phyloP scores from a whole-genome alignment of 2,329 filamentous ascomycete genomes.

The Daldinia sp. region DNA sequence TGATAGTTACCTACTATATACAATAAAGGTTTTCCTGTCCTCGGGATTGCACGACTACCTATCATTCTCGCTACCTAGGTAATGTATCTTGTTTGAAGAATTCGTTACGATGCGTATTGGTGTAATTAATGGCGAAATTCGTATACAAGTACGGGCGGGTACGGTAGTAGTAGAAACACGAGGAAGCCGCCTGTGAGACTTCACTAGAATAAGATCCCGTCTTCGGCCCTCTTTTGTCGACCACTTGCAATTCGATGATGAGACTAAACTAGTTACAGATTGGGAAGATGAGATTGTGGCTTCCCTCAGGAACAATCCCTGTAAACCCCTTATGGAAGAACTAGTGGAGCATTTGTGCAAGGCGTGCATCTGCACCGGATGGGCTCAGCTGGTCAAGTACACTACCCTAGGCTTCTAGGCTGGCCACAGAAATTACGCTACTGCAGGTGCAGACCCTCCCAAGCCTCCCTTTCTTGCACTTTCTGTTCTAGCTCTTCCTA shows the following conservation, averaged over 20 bases:
- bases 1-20: background rate
- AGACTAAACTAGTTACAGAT: slow-evolving; percentile 42
- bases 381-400: background rate
- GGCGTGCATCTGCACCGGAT: slow-evolving; percentile 16
- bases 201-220: slow-evolving; percentile 22
- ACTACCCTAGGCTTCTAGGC: background rate
- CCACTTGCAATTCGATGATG: slow-evolving; percentile 30
- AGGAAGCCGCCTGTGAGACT: slow-evolving; percentile 15
- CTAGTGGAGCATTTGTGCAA: slow-evolving; percentile 14
- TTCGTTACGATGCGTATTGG: background rate
- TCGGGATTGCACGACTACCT: background rate
- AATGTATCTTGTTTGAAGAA: background rate
- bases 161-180: slow-evolving; percentile 25
- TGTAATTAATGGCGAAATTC: slow-evolving; percentile 24
- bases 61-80: background rate
- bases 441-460: slow-evolving; percentile 40
- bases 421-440: slow-evolving; percentile 27
- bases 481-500: slow-evolving; percentile 20
- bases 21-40: background rate
- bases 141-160: background rate
- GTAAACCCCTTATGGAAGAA: slow-evolving; percentile 35
- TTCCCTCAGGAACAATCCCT: slow-evolving; percentile 33
- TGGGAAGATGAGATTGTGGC: slow-evolving; percentile 31
- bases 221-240: slow-evolving; percentile 12
- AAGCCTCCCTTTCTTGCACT: slow-evolving; percentile 20